A percentile compares a stretch with the other conserved stretches of the same genome.
phyloP scores from a whole-genome alignment of 495 filamentous ascomycete genomes.

The Xylaria venustula region DNA sequence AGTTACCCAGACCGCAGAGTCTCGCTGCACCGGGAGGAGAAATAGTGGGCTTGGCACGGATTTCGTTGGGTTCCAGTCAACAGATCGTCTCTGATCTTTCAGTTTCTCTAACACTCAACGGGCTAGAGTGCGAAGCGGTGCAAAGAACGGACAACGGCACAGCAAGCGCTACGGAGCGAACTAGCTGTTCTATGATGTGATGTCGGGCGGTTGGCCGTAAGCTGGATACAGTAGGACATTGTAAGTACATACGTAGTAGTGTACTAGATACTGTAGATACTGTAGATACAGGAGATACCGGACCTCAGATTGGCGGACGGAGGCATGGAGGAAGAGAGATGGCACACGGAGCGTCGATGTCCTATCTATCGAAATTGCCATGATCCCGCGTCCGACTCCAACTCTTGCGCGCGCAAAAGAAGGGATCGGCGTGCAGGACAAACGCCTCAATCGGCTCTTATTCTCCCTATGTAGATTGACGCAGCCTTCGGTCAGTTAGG shows the following conservation, averaged over 20 bases:
- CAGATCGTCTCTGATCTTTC: not conserved
- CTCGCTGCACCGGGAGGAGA: not conserved
- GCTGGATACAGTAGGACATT: not conserved
- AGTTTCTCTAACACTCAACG: not conserved
- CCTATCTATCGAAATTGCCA: not conserved
- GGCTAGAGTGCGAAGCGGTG: not conserved
- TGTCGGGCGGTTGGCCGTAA: not conserved
- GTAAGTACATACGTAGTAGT: too few relatives aligned
- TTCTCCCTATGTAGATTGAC: not conserved
- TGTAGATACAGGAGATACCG: too few relatives aligned
- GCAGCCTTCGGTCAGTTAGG: not conserved
- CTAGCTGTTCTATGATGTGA: not conserved
- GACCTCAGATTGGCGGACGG: not conserved
- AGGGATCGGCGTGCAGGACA: conserved; percentile 6
- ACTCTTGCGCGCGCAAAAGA: not conserved
- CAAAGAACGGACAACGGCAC: conserved; percentile 3
- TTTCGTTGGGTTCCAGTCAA: conserved; percentile 3
- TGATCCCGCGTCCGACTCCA: not conserved
- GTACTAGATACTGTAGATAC: too few relatives aligned
- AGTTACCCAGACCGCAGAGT: not conserved
- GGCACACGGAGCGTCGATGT: not conserved
- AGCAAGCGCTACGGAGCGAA: not conserved
- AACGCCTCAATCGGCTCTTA: conserved; percentile 3
- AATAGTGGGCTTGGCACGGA: conserved; percentile 2
- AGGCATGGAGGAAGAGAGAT: not conserved